These are phyloP conservation scores for Schizophyllum amplum DNA, from an alignment of 1,284 basidiomycete genomes.

Conservation along the genomic window DNA sequence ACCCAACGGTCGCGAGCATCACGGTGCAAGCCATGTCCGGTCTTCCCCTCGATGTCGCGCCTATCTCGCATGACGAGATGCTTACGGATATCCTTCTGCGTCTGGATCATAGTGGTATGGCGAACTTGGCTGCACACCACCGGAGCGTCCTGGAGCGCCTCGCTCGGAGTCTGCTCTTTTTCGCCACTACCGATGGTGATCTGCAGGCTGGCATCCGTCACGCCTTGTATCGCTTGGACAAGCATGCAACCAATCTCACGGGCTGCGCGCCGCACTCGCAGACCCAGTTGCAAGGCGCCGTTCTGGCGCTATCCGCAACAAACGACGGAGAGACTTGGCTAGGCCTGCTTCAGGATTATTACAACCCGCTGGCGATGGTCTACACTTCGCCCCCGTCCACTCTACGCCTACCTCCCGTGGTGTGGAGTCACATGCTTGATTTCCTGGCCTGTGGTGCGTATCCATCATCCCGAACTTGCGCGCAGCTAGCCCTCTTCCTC, in stretches of 20 bases:
- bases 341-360: background rate
- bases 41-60: background rate
- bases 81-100: background rate
- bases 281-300: background rate
- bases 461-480: background rate
- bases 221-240: background rate
- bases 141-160: background rate
- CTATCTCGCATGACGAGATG: background rate
- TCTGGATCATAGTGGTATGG: too few relatives aligned
- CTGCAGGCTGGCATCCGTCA: background rate
- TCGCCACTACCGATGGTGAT: background rate
- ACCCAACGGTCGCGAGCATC: background rate
- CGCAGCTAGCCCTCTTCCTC: background rate
- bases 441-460: background rate
- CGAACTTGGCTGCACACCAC: too few relatives aligned
- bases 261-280: background rate
- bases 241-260: background rate
- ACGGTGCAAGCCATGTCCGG: background rate
- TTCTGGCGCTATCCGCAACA: background rate
- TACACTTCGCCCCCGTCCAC: background rate
- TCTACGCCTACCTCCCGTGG: background rate
- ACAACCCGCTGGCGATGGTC: background rate
- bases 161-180: background rate
- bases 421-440: background rate
- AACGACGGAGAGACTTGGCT: background rate